Base-by-base conservation (phyloP, 192 early-diverging fungal species). In the Backusella sp. region DNA sequence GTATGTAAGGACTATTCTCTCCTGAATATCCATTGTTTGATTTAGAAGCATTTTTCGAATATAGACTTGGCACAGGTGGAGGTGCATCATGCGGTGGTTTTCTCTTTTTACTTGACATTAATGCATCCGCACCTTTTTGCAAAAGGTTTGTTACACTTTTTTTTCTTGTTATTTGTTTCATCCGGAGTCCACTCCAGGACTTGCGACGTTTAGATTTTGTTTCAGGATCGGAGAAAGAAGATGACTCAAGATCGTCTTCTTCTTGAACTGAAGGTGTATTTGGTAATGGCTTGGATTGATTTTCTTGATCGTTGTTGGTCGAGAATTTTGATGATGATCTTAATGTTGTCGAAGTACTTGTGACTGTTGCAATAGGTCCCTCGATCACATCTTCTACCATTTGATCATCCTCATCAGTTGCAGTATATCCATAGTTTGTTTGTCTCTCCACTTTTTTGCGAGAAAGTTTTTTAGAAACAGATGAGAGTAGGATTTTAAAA, bases 381-480 rank as follows among this genome's bases (percentile, higher is more conserved):
- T 59, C 75, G 1, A 70, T 14, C 7, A 56, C 49, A 14, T 41
- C 49, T 66, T 49, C 36, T 44, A 28, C 69, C 26, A 72, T 37
- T 15, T 17, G 44, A 36, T 49, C 46, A 70, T 49, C 69, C 26
- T 73, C 73, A 62, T 62, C 56, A 26, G 56, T 62, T 19, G 59
- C 74, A 28, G 59, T 49, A 21, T 35, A 65, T 42, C 46, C 37
- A 28, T 79, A 79, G 2, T 70, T 65, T 41, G 74, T 76, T 30
- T 81, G 72, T 7, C 73, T 76, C 32, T 81, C 80, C 21, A 81
- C 34, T 66, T 79, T 80, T 34, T 83, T 83, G 8, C 74, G 72
- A 37, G 75, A 78, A 36, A 88, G 79, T 74, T 86, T 88, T 73
- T 84, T 86, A 7, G 84, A 83, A 15, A 88, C 79, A 28, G 87